Evolutionary conservation across 2,329 filamentous ascomycete genomes (phyloP), one percentile per base, ranked within the genome.

Genomic region (Xylaria sp.): DNA sequence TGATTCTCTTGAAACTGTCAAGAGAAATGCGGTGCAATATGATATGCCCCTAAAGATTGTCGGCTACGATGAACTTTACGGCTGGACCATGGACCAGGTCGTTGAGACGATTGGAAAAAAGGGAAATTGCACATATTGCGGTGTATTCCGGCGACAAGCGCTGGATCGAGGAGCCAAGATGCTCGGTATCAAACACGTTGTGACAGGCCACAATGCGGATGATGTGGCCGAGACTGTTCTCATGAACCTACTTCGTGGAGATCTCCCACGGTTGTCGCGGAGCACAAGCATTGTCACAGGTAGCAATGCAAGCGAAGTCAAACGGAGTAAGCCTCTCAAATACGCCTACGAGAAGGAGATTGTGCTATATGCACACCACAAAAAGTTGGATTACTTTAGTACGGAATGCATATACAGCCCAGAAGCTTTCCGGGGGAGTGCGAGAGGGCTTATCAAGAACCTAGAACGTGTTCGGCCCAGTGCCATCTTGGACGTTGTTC

Each of bases 311-410:
- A 94, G 92, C 67, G 93, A 97, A 68, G 95, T 97, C 72, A 97
- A 97, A 83, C 88, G 96, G 72, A 97, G 93, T 81, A 99, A 99
- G 81, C 96, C 96, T 15, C 85, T 99, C 53, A 98, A 99, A 80
- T 99, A 98, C 79, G 94, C 95, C 1, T 99, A 98, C 78, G 96
- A 99, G 79, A 99, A 99, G 82, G 96, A 99, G 78, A 99, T 99
- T 73, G 96, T 99, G 20, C 85, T 99, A 6, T 99, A 99, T 78
- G 96, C 96, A 5, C 93, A 98, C 78, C 94, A 99, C 83, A 97
- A 96, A 81, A 94, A 94, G 79, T 85, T 99, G 71, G 94, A 98
- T 78, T 99, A 99, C 81, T 99, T 99, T 81, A 97, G 91, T 76
- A 99, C 96, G 0, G 96, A 99, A 81, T 99, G 96, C 83, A 94